Evolutionary conservation across 139 green algal species (phyloP).

Genomic region (Raphidocelis subcapitata): DNA sequence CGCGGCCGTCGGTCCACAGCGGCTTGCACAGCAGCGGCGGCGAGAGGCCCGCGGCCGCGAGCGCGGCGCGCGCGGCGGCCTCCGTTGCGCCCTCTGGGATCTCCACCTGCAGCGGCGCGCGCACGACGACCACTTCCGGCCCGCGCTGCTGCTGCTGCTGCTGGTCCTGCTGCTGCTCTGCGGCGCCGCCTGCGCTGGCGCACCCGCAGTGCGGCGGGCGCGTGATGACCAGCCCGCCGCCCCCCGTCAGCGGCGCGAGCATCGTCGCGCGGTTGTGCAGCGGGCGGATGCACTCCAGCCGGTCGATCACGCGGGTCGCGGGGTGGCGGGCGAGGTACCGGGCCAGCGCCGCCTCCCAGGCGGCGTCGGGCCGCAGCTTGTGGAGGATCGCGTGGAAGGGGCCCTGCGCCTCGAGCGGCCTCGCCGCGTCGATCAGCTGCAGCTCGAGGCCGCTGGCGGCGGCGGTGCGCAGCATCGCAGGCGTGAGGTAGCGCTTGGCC

Average conservation of each 20-base stretch:
- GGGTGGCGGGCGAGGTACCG: slow-evolving; percentile 58
- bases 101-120: slow-evolving; percentile 36
- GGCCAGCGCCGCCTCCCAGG: slow-evolving; percentile 60
- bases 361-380: slow-evolving; percentile 71
- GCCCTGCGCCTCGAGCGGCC: slow-evolving; percentile 59
- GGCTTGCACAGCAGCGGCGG: slow-evolving; percentile 83
- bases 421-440: slow-evolving; percentile 43
- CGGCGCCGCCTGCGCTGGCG: neutral
- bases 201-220: neutral
- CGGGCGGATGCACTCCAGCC: slow-evolving; percentile 42
- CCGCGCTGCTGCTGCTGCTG: neutral
- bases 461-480: slow-evolving; percentile 40
- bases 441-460: slow-evolving; percentile 46
- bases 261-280: slow-evolving; percentile 66
- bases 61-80: slow-evolving; percentile 27
- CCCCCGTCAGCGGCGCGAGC: slow-evolving; percentile 46
- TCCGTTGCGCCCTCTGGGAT: slow-evolving; percentile 38
- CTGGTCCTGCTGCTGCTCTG: too few relatives aligned
- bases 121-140: neutral
- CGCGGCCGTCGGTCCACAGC: slow-evolving; percentile 74
- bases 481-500: slow-evolving; percentile 51
- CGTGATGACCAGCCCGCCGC: slow-evolving; percentile 7
- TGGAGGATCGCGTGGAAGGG: slow-evolving; percentile 72
- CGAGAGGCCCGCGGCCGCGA: slow-evolving; percentile 37
- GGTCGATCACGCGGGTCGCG: slow-evolving; percentile 54